Base-by-base conservation (phyloP, 352 stramenopile species). In the Achlya hypogyna region DNA sequence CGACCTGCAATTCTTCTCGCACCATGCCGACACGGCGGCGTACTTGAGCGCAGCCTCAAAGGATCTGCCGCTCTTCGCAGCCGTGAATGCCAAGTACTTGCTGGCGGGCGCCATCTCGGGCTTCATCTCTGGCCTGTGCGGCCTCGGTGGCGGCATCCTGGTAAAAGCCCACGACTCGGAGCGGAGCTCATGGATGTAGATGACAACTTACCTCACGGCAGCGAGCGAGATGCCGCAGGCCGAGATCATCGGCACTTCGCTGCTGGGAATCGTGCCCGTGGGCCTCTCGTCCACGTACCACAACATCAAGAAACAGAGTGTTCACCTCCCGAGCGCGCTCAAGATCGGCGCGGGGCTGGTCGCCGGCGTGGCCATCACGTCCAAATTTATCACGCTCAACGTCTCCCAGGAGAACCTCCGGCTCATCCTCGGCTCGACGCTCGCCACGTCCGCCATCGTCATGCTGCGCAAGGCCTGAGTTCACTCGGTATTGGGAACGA, bases 201-300 rank as follows among this genome's bases (percentile, higher is more conserved):
- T 94, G 71, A 94, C 85, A 18, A 81, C 85, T 2, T 94, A 94
- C 70, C 72, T 94, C 53, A 94, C 85, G 18, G 81, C 84, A 31
- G 81, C 83, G 5, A 94, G 85, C 70, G 85, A 94, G 72, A 91
- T 94, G 85, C 81, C 85, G 14, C 85, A 94, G 71, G 76, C 79
- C 59, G 74, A 74, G 8, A 91, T 94, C 70, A 91, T 94, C 51
- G 85, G 85, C 45, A 94, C 85, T 20, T 94, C 85, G 60, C 72
- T 94, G 51, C 66, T 94, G 22, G 88, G 79, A 31, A 88, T 94
- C 53, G 83, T 94, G 40, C 85, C 85, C 14, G 89, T 83, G 10
- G 85, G 83, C 22, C 73, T 82, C n/a, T 84, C 85, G 8, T 92
- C 85, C 10, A 91, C 85, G 9, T 77, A 88, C 64, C 86, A 87